Conservation (phyloP, 2,329 filamentous ascomycete genomes). For the Canariomyces notabilis region DNA sequence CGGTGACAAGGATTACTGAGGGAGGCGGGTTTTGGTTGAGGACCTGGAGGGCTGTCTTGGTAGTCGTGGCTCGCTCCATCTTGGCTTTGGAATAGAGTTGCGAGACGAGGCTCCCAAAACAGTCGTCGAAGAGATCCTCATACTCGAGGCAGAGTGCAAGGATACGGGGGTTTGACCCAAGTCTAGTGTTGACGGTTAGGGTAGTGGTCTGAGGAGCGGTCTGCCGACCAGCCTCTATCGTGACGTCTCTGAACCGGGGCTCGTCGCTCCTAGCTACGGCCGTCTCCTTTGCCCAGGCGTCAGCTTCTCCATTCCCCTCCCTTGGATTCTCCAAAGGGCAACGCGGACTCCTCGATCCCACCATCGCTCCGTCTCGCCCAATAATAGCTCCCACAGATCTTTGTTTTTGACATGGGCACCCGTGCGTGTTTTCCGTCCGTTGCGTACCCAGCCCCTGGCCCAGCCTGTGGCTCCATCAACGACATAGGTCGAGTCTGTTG, state of each 20-base stretch:
- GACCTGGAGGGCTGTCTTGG: constrained; percentile 12
- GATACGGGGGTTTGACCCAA: not conserved
- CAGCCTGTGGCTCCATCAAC: constrained; percentile 37
- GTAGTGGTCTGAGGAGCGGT: not conserved
- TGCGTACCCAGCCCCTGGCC: not conserved
- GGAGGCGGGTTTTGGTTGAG: constrained; percentile 13
- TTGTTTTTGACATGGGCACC: constrained; percentile 39
- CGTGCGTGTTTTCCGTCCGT: constrained; percentile 25
- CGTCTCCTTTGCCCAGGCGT: not conserved
- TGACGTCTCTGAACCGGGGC: not conserved
- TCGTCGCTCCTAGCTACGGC: not conserved
- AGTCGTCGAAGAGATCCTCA: constrained; percentile 2
- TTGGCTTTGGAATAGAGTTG: constrained; percentile 6
- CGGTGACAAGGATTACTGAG: constrained; percentile 21
- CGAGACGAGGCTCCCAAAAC: constrained; percentile 2
- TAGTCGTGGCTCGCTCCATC: constrained; percentile 14
- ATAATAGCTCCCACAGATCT: constrained; percentile 47
- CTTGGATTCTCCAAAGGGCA: constrained; percentile 3
- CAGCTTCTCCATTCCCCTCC: not conserved
- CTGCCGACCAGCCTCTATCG: too few relatives aligned
- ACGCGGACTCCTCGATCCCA: not conserved
- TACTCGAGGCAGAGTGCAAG: constrained; percentile 10
- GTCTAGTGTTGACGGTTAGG: not conserved
- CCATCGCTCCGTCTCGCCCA: constrained; percentile 22
- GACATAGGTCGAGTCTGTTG: constrained; percentile 49